A percentile compares a stretch with the other conserved stretches of the same genome.
Evolutionary conservation across 2,329 filamentous ascomycete species (phyloP).

Genomic region (Pseudogymnoascus sp.): DNA sequence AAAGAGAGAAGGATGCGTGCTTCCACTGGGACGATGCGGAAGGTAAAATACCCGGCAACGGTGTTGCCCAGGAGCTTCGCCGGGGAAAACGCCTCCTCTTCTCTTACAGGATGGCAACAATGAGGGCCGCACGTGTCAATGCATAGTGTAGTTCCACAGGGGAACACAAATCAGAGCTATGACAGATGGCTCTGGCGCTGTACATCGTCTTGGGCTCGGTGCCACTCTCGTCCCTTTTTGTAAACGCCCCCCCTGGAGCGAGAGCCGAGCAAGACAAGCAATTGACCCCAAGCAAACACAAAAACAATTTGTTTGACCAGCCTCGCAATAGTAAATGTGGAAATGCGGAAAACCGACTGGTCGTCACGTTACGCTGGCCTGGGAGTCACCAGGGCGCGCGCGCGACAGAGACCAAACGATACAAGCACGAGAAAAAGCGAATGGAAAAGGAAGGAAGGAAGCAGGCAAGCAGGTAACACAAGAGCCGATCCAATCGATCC

Average conservation of each 20-base stretch:
- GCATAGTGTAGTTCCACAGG: not conserved
- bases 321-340: not conserved
- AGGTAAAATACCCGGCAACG: conserved; percentile 3
- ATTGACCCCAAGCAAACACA: not conserved
- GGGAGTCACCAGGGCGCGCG: not conserved
- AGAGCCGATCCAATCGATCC: not conserved
- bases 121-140: not conserved
- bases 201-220: not conserved
- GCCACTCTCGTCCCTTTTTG: not conserved
- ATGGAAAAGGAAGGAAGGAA: not conserved
- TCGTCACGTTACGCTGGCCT: not conserved
- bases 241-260: not conserved
- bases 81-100: not conserved
- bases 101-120: not conserved
- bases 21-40: not conserved
- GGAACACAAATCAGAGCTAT: conserved; percentile 3
- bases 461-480: conserved; percentile 3
- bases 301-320: not conserved
- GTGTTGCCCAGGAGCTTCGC: not conserved
- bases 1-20: conserved; percentile 1
- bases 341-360: not conserved
- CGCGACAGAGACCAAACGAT: not conserved
- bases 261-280: not conserved
- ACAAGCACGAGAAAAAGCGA: not conserved
- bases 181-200: conserved; percentile 4